A percentile compares a stretch with the other conserved stretches of the same genome.
These are phyloP conservation scores for Rhizopus arrhizus DNA, from an alignment of 371 early-diverging fungal species.

Conservation along the genomic window DNA sequence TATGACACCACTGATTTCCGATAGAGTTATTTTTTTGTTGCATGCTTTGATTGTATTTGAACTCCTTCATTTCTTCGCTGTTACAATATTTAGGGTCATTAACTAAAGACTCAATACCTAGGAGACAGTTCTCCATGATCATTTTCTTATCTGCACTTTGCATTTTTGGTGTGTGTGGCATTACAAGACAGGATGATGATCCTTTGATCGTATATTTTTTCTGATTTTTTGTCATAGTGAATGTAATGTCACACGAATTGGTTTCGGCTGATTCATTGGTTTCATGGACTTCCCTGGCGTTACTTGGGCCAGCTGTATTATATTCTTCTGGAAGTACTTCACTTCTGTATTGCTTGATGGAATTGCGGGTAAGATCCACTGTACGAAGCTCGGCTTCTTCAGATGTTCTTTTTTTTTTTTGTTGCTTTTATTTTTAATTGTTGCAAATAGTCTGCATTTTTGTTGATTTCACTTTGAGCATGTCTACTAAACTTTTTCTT, in stretches of 20 bases:
- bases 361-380: background rate
- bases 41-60: constrained; percentile 2
- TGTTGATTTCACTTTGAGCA: background rate
- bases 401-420: constrained; percentile 5
- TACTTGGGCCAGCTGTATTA: background rate
- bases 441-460: background rate
- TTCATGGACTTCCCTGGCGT: background rate
- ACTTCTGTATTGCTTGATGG: constrained; percentile 1
- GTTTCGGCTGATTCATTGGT: background rate
- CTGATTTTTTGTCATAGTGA: background rate
- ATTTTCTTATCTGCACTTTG: background rate
- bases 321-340: background rate
- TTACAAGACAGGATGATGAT: background rate
- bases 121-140: background rate
- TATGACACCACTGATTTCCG: constrained; percentile 3
- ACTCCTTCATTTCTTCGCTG: constrained; percentile 5
- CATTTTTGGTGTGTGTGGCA: constrained; percentile 1
- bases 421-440: background rate
- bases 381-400: constrained; percentile 2
- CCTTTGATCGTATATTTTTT: background rate
- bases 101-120: background rate
- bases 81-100: background rate
- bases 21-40: constrained; percentile 12
- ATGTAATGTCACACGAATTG: background rate
- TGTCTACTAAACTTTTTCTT: background rate